Evolutionary conservation across 208 protist species (phyloP).

Genomic region (Vickermania spadyakhi): DNA sequence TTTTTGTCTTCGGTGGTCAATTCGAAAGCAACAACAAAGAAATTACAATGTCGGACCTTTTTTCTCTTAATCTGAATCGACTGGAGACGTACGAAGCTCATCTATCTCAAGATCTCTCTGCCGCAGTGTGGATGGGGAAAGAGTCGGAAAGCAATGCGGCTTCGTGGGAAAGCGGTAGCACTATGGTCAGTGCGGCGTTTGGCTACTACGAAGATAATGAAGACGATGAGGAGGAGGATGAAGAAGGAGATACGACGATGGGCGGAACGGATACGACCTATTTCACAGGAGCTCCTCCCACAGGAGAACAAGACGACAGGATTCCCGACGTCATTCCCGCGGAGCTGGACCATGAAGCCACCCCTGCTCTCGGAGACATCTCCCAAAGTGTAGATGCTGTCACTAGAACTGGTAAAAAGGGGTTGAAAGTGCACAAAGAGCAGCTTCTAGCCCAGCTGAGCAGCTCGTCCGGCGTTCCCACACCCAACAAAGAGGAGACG

Average conservation of each 20-base stretch:
- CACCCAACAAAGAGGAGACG: conserved; percentile 42
- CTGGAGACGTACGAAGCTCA: conserved; percentile 74
- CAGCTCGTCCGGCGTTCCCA: conserved; percentile 48
- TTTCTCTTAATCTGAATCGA: conserved; percentile 72
- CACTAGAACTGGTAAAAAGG: conserved; percentile 66
- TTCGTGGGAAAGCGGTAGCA: conserved; percentile 87
- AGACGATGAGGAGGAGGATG: conserved; percentile 64
- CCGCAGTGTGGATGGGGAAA: conserved; percentile 71
- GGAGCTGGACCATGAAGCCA: conserved; percentile 52
- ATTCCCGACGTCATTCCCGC: conserved; percentile 65
- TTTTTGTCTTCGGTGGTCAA: conserved; percentile 87
- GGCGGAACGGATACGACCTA: background rate
- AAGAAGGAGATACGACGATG: background rate
- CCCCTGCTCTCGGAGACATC: conserved; percentile 23
- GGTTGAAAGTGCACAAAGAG: conserved; percentile 83
- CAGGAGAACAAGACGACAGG: conserved; percentile 48
- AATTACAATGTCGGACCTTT: conserved; percentile 86
- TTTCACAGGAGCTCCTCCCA: background rate
- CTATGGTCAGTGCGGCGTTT: conserved; percentile 70
- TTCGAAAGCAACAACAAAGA: conserved; percentile 82
- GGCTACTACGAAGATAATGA: conserved; percentile 55
- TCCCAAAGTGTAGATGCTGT: conserved; percentile 25
- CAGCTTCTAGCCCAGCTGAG: conserved; percentile 74
- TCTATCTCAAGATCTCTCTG: conserved; percentile 76
- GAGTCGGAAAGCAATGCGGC: conserved; percentile 65